Evolutionary conservation across 495 filamentous ascomycete species (phyloP), one percentile per base, ranked within the genome.

Genomic region (Xylaria venustula): DNA sequence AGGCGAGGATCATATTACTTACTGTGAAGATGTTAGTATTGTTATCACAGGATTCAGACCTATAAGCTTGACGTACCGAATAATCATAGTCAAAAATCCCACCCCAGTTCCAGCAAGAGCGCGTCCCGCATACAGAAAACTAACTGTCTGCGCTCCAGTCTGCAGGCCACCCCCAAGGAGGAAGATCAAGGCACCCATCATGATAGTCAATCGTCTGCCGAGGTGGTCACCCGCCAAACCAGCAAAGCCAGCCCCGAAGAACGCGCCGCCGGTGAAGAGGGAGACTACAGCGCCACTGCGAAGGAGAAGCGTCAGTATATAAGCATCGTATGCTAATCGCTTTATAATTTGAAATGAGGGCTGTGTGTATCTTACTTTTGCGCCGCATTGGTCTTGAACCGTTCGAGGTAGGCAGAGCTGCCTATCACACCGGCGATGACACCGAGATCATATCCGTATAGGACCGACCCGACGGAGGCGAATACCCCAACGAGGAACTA

Each of bases 201-300:
- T 54, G 60, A 80, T 79, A 7, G 77, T 79, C 25, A 64, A 68
- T 51, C 76, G 71, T 20, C 81, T 72, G 9, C 81, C 80, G 17
- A 82, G 61, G 40, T 15, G 64, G 57, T 84, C 81, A 32, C 71
- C 68, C 6, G 68, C 63, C 12, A 69, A 78, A 7, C 83, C 83
- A 26, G 79, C 83, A 32, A 79, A 70, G 51, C 72, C 76, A 45
- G 82, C 80, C 28, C 83, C 83, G 62, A 81, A 79, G 74, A 84
- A 83, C 6, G 79, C 81, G 34, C 86, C 78, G 50, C 87, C 87
- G 0, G 87, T 90, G 72, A 90, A 90, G 46, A 90, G 73, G 0
- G 86, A 86, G 15, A 90, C 87, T 0, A 90, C 87, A 34, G 87
- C 76, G 52, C 87, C 87, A 47, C 84, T 87, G 57, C 1, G 17